Evolutionary conservation across 2,329 filamentous ascomycete genomes (phyloP).

Genomic region (Delphinella strobiligena): DNA sequence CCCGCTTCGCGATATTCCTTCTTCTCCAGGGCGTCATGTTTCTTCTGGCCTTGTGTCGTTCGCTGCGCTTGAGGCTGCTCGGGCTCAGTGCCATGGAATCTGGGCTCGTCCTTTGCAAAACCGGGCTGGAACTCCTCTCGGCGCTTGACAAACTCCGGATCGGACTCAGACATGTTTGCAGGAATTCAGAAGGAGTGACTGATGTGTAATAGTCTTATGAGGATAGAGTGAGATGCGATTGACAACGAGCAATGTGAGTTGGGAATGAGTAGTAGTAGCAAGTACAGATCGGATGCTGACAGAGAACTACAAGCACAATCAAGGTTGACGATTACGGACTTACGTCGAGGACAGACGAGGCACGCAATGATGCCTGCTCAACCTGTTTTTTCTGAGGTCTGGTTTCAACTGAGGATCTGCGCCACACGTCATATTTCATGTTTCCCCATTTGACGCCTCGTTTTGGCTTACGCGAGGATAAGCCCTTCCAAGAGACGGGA

Average conservation of each 20-base stretch:
- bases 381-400: not conserved
- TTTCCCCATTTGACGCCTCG: not conserved
- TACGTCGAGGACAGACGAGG: not conserved
- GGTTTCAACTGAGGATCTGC: not conserved
- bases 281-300: not conserved
- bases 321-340: not conserved
- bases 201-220: too few species aligned
- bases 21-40: conserved; percentile 27
- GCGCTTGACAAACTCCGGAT: not conserved
- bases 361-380: not conserved
- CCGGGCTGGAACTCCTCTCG: conserved; percentile 6
- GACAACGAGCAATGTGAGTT: not conserved
- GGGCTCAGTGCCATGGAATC: conserved; percentile 2
- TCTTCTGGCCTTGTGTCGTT: conserved; percentile 34
- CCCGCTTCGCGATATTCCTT: conserved; percentile 19
- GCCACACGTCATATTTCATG: not conserved
- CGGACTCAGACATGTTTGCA: conserved; percentile 7
- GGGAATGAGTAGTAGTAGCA: not conserved
- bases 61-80: conserved; percentile 18
- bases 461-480: not conserved
- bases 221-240: not conserved
- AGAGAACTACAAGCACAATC: not conserved
- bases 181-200: not conserved
- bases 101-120: conserved; percentile 5
- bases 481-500: not conserved